Base-by-base conservation (phyloP, 2,329 filamentous ascomycete genomes). In the Xylaria sp. region DNA sequence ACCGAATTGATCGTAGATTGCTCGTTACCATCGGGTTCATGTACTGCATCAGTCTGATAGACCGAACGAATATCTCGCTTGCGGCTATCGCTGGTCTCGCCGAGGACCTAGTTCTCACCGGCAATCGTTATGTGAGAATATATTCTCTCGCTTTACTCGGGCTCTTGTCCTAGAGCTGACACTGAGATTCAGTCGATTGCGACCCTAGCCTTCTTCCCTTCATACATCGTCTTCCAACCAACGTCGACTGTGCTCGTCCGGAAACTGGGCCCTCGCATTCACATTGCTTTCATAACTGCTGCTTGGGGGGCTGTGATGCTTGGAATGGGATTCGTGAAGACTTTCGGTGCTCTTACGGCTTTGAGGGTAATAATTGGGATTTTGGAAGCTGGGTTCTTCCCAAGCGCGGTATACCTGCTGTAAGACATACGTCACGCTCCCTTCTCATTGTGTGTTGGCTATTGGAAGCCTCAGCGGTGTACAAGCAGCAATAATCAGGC, bases 1-100 rank as follows among this genome's bases (percentile, higher is more conserved):
- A 83, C 59, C 85, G 87, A 12, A 81, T 95, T 68, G 92, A 96
- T 75, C 78, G 81, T 31, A 85, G 88, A 2, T 78, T 91, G 3
- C 84, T 90, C 42, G 72, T 83, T 3, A 87, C 84, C 1, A 84
- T 87, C 4, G 88, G 88, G 19, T 72, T 83, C 67, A 84, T 92
- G 78, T 94, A 94, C 76, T 92, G 89, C 73, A 82, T 92, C 69
- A 89, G 85, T 67, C 78, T 94, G 62, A 91, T 94, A 87, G 92
- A 95, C 72, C 82, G 92, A 33, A 92, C 89, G 1, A 94, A 94
- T 75, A 78, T 94, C 73, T 86, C 86, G n/a, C 81, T 86, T 21
- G 91, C 90, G 42, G 86, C 86, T 47, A 89, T 94, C 73, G 91
- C 92, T 19, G 91, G 84, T 55, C 85, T 87, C 82, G 70, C 72